These are phyloP conservation scores for Pichia sp. DNA, from an alignment of 1,139 yeast species.

Conservation along the genomic window DNA sequence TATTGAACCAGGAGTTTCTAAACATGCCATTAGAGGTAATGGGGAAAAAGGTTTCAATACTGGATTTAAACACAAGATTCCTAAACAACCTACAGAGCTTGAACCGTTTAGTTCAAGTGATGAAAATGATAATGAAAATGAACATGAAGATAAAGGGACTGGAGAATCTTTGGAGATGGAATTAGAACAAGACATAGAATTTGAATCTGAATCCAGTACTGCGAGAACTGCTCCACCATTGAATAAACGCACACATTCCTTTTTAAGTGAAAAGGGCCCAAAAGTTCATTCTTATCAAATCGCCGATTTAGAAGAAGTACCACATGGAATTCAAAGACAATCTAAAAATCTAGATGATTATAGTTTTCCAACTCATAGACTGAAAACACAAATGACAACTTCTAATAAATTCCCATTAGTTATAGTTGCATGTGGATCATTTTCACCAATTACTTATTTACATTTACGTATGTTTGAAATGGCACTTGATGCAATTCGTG, in stretches of 20 bases:
- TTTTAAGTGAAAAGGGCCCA: constrained; percentile 26
- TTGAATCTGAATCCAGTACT: neutral
- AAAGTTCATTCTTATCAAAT: constrained; percentile 61
- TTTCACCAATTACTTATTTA: constrained; percentile 89
- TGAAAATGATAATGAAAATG: constrained; percentile 16
- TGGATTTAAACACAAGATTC: constrained; percentile 32
- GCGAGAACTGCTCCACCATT: neutral
- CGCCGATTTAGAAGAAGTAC: constrained; percentile 95
- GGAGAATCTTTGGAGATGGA: no score
- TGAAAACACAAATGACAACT: constrained; percentile 66
- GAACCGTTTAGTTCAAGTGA: constrained; percentile 42
- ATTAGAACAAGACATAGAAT: neutral
- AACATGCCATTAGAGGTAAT: neutral
- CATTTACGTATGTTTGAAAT: constrained; percentile 97
- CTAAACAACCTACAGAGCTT: constrained; percentile 38
- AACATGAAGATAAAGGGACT: no score
- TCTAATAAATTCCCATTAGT: constrained; percentile 83
- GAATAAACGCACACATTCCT: constrained; percentile 9
- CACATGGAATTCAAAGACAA: constrained; percentile 86
- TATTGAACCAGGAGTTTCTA: constrained; percentile 40
- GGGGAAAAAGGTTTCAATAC: neutral
- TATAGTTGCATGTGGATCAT: constrained; percentile 95
- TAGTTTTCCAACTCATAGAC: constrained; percentile 78
- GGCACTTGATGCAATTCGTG: constrained; percentile 90
- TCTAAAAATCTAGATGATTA: constrained; percentile 64